Evolutionary conservation across 257 asterid species (phyloP), one percentile per base, ranked within the genome.

Genomic region (Verbascum thapsus): DNA sequence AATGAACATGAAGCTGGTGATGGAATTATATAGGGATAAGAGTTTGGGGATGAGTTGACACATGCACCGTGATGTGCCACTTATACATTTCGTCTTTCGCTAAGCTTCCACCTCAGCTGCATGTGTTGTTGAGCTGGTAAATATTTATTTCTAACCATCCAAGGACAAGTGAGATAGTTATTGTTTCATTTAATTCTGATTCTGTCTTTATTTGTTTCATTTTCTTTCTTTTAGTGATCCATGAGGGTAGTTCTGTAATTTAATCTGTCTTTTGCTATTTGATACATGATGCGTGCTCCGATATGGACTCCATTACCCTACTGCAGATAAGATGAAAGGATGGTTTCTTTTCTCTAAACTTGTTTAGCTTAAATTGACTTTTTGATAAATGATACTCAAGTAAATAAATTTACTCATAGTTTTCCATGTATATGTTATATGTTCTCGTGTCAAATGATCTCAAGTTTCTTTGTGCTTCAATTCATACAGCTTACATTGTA

Each of bases 11-110:
- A 18, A 11, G 18, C 11, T 17, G 23, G 50, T 11, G 18, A 16
- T 35, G 10, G 11, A 37, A 43, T 38, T 57, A 17, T 39, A 58
- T 58, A 58, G 63, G 18, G 10, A 40, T 32, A 58, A 6, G 34
- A 19, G 32, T 1, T n/a, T 7, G 16, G 20, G 13, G 15, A 40
- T 49, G 35, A 39, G 1, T 19, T 17, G 51, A 40, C 64, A 17
- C 20, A 58, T 39, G 8, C 20, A 40, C 18, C n/a, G 2, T 15
- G 19, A 58, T 40, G 64, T 58, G 51, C 34, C 64, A 38, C 15
- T 40, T 16, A 34, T 38, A 17, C 38, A 0, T 7, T 56, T 56
- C 16, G 1, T 42, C 16, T 12, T 10, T 42, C 52, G 15, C 20
- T 8, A 16, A 45, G 52, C 11, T 45, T 45, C 52, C 52, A 45